A percentile compares a stretch with the other conserved stretches of the same genome.
phyloP scores from a whole-genome alignment of 805 yeast species.

The Teunomyces atbi region DNA sequence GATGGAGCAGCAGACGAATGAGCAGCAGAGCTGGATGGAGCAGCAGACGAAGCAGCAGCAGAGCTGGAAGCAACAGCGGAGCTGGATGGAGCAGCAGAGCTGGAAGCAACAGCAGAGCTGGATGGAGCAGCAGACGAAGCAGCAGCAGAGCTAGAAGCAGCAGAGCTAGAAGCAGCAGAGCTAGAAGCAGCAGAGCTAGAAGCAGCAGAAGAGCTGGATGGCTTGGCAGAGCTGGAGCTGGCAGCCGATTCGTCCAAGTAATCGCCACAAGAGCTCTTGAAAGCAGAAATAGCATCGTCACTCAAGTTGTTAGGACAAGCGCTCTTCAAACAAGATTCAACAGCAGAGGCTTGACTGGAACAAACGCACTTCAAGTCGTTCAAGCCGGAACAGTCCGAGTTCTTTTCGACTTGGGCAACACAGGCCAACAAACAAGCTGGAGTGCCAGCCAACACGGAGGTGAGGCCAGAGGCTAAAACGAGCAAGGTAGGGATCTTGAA shows the following conservation, averaged over 20 bases:
- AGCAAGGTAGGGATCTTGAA: conserved; percentile 25
- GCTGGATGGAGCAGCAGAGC: conserved; percentile 8
- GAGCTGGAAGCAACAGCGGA: conserved; percentile 8
- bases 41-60: conserved; percentile 5
- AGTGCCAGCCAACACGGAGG: conserved; percentile 58
- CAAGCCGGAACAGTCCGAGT: conserved; percentile 55
- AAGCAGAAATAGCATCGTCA: conserved; percentile 57
- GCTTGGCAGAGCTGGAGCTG: conserved; percentile 7
- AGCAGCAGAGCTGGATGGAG: conserved; percentile 8
- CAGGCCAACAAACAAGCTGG: conserved; percentile 93
- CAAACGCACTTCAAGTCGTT: conserved; percentile 71
- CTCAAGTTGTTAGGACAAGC: conserved; percentile 68
- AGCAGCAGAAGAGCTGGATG: conserved; percentile 4
- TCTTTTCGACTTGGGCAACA: conserved; percentile 67
- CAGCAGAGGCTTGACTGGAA: conserved; percentile 48
- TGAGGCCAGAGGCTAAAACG: conserved; percentile 40
- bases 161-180: conserved; percentile 3
- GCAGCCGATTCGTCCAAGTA: conserved; percentile 28
- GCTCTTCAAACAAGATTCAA: conserved; percentile 61
- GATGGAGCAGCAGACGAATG: conserved; percentile 8
- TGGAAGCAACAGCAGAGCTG: conserved; percentile 2
- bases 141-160: too few relatives aligned
- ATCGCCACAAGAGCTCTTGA: conserved; percentile 51
- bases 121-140: background rate
- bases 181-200: conserved; percentile 2